Evolutionary conservation across 2,329 filamentous ascomycete genomes (phyloP).

Genomic region (Nemania serpens): DNA sequence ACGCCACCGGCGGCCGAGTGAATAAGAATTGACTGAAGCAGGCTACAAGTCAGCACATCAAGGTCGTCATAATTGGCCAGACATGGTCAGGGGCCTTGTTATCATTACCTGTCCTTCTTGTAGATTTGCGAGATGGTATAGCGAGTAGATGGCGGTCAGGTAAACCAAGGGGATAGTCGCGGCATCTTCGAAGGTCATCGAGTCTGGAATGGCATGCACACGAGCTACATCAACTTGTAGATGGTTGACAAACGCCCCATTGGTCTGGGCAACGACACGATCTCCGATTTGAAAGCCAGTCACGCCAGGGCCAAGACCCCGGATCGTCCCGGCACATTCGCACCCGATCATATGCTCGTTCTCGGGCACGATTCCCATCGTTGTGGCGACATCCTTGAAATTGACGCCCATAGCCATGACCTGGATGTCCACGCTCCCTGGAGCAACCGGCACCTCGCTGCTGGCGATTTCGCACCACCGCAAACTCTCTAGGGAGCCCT

Average conservation of each 20-base stretch:
- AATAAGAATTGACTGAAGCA: conserved; percentile 29
- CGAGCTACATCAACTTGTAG: neutral
- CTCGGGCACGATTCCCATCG: conserved; percentile 34
- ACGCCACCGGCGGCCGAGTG: conserved; percentile 27
- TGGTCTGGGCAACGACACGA: neutral
- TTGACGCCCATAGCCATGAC: conserved; percentile 44
- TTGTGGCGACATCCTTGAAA: conserved; percentile 44
- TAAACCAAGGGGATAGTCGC: too few species aligned
- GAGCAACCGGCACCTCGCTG: conserved; percentile 21
- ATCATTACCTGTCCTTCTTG: too few species aligned
- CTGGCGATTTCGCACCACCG: conserved; percentile 17
- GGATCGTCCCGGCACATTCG: conserved; percentile 31
- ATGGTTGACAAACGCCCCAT: too few species aligned
- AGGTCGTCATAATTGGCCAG: too few species aligned
- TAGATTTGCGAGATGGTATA: too few species aligned
- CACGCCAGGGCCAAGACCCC: neutral
- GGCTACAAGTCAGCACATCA: too few species aligned
- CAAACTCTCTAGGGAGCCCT: too few species aligned
- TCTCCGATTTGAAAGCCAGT: neutral
- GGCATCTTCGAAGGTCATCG: neutral
- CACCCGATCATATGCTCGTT: conserved; percentile 27
- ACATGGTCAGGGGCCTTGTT: too few species aligned
- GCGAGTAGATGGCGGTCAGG: too few species aligned
- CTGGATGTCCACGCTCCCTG: conserved; percentile 42
- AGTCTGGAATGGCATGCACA: neutral